Evolutionary conservation across 352 stramenopile species (phyloP).

Genomic region (Globisporangium takayamanum): DNA sequence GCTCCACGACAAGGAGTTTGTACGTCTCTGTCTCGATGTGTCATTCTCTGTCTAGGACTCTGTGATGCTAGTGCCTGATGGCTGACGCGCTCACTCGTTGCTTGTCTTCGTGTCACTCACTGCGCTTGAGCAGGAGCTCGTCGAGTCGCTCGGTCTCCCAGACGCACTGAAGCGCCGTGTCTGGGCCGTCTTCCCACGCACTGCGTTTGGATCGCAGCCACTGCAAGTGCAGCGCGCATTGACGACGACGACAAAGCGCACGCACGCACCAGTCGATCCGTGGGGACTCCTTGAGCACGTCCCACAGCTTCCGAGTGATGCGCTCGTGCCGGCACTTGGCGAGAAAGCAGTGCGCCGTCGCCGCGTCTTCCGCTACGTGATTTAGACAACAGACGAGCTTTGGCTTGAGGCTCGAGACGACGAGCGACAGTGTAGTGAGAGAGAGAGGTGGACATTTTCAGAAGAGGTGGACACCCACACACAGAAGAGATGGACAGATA

Average conservation of each 20-base stretch:
- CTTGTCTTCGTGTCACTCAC: constrained; percentile 5
- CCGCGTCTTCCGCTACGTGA: constrained; percentile 61
- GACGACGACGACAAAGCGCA: constrained; percentile 4
- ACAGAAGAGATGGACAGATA: no score
- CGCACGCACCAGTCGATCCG: constrained; percentile 51
- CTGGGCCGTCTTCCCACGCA: constrained; percentile 63
- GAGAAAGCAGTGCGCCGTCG: constrained; percentile 52
- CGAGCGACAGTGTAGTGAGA: no score
- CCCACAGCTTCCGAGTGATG: constrained; percentile 60
- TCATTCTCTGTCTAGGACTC: not conserved
- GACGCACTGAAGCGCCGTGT: constrained; percentile 53
- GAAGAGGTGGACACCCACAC: no score
- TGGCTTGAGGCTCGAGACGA: no score
- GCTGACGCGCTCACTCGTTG: not conserved
- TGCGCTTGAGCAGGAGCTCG: constrained; percentile 39
- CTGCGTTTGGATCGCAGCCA: constrained; percentile 24
- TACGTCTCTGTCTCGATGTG: constrained; percentile 24
- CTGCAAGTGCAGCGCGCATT: constrained; percentile 15
- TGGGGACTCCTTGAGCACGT: constrained; percentile 75
- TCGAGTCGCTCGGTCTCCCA: constrained; percentile 55
- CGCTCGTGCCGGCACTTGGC: constrained; percentile 29
- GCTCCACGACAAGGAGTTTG: constrained; percentile 67
- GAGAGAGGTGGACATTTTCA: no score
- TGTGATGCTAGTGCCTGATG: not conserved
- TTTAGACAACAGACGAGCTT: not conserved